Conservation (phyloP, 495 filamentous ascomycete genomes). For the Aspergillus baeticus region DNA sequence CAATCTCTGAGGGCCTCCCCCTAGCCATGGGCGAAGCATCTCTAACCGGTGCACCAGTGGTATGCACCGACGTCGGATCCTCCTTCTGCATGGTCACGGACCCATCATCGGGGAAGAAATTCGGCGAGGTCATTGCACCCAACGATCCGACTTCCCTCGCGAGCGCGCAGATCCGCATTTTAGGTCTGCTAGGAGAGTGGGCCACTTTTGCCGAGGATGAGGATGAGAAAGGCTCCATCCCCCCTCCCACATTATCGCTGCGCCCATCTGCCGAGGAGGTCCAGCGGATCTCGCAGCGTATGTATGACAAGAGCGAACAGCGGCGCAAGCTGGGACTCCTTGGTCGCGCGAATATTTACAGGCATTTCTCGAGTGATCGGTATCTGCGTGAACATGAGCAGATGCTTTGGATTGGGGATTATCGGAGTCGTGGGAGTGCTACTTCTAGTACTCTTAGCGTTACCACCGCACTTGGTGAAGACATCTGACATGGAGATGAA, state of each 20-base stretch:
- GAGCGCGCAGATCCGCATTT: constrained; percentile 55
- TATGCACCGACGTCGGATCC: constrained; percentile 64
- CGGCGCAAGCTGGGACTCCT: constrained; percentile 59
- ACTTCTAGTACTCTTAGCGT: too few relatives aligned
- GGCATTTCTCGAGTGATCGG: constrained; percentile 55
- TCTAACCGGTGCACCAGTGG: constrained; percentile 59
- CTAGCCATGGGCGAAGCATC: constrained; percentile 64
- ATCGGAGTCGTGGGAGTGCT: constrained; percentile 12
- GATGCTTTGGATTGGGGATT: constrained; percentile 62
- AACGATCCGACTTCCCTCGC: constrained; percentile 58
- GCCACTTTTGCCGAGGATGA: constrained; percentile 48
- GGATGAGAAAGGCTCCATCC: constrained; percentile 13
- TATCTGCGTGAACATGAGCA: constrained; percentile 67
- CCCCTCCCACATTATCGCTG: constrained; percentile 40
- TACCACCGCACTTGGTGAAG: too few relatives aligned
- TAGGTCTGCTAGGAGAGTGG: constrained; percentile 60
- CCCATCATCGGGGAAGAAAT: constrained; percentile 49
- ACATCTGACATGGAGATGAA: too few relatives aligned
- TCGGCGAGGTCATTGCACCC: constrained; percentile 59
- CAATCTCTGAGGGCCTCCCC: constrained; percentile 61
- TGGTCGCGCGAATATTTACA: constrained; percentile 54
- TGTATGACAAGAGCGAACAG: constrained; percentile 58
- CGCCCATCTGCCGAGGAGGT: constrained; percentile 50
- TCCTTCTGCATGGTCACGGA: constrained; percentile 60
- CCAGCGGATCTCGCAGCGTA: constrained; percentile 48